Evolutionary conservation across 345 rosid species (phyloP), one percentile per base, ranked within the genome.

Genomic region (Eucalyptus curtisii): DNA sequence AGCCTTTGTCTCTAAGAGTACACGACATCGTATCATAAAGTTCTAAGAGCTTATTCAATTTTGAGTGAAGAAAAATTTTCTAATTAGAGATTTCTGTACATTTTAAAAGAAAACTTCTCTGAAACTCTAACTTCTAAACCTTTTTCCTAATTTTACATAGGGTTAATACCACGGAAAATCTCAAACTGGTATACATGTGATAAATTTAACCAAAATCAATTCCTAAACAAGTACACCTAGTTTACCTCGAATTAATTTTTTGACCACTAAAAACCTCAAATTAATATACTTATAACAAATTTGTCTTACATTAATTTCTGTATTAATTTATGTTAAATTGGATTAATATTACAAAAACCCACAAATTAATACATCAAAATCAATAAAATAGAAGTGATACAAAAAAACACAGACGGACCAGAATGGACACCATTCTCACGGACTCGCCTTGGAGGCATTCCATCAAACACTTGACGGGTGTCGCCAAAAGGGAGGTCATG

Each of bases 141-240:
- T 19, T 19, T 19, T 52, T 52, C 57, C 57, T 52, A 52, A 19
- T 52, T 52, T 52, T 52, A 52, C 57, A 52, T 52, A 59, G 64
- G 0, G 0, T 57, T 57, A 57, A 57, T 24, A 57, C 5, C 13
- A 57, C 2, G 2, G 10, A 57, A 57, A 57, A 57, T 17, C 64
- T 25, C 13, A 57, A 57, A 57, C 0, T 10, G 0, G n/a, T 24
- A 57, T 25, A 57, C n/a, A 4, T 57, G 0, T 57, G 13, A 57
- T 25, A 57, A 24, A 57, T 57, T 57, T 19, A 57, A 24, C 13
- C 3, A 10, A 57, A 57, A 57, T 25, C 30, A 57, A 22, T 57
- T 24, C 13, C 0, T 25, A 57, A 57, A 57, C 64, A 10, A 17
- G n/a, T 24, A 57, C 2, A 57, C 1, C 61, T 24, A 55, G 27